Conservation (phyloP, 129 eudicot species). For the Rutidosis leptorrhynchoides region DNA sequence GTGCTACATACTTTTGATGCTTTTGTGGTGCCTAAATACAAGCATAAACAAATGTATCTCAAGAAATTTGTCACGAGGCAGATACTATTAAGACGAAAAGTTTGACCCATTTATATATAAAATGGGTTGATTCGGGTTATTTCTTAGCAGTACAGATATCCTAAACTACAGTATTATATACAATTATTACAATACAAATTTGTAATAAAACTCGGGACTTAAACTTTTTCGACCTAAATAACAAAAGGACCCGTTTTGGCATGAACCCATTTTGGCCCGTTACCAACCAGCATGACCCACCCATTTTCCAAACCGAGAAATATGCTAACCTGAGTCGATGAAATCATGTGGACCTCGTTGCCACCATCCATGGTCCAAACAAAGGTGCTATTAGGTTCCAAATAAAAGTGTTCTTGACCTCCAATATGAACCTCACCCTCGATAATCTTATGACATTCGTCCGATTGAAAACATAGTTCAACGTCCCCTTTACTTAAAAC, state of each 20-base stretch:
- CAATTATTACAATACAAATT: not conserved
- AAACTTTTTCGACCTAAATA: not conserved
- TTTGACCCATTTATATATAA: not conserved
- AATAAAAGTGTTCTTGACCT: constrained; percentile 95
- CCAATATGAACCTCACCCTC: constrained; percentile 90
- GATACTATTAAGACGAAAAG: not conserved
- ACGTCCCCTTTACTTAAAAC: constrained; percentile 66
- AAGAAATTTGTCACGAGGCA: not conserved
- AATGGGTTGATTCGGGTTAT: not conserved
- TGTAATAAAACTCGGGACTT: not conserved
- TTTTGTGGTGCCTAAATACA: constrained; percentile 82
- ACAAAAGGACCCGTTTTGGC: not conserved
- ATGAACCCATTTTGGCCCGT: not conserved
- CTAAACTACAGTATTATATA: not conserved
- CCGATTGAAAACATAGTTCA: constrained; percentile 66
- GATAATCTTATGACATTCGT: constrained; percentile 70
- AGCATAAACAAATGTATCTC: constrained; percentile 4
- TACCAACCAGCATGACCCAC: not conserved
- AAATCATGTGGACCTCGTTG: constrained; percentile 94
- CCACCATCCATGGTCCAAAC: constrained; percentile 94
- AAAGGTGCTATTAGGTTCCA: constrained; percentile 83
- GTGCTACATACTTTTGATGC: constrained; percentile 91
- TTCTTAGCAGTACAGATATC: too few relatives aligned
- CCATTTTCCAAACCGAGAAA: not conserved
- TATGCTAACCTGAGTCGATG: constrained; percentile 84